phyloP scores from a whole-genome alignment of 176 grass and related monocot species.

The Rhynchospora tenuis region DNA sequence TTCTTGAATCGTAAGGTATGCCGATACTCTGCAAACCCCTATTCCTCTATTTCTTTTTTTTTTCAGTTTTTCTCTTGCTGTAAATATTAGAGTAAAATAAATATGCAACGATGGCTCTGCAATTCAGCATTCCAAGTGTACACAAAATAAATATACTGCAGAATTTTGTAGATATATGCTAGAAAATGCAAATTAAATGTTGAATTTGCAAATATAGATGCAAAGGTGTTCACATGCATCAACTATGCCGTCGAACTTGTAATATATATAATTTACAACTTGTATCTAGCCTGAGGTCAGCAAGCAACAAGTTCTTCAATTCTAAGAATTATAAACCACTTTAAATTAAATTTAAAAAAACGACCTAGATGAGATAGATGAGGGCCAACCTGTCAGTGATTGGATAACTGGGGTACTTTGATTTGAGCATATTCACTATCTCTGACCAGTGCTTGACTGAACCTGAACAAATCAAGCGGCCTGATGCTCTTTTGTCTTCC shows the following conservation, averaged over 20 bases:
- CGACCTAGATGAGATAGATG: background rate
- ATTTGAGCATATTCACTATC: conserved; percentile 37
- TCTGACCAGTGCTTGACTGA: conserved; percentile 63
- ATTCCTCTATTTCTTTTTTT: background rate
- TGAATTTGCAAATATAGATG: background rate
- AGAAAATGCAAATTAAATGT: background rate
- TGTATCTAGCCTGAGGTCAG: background rate
- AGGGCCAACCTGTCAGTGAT: conserved; percentile 32
- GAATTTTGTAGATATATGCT: background rate
- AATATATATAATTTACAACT: too few relatives aligned
- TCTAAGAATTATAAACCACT: background rate
- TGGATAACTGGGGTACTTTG: conserved; percentile 48
- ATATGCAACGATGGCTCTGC: background rate
- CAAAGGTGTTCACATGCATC: background rate
- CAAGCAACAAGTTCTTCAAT: background rate
- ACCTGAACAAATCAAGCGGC: conserved; percentile 54
- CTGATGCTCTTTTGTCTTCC: conserved; percentile 48
- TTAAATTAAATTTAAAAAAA: background rate
- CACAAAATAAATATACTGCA: too few relatives aligned
- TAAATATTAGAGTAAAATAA: background rate
- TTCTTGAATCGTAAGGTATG: too few relatives aligned
- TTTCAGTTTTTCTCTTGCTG: background rate
- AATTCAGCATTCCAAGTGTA: background rate
- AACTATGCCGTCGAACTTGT: background rate
- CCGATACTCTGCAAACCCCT: background rate